Percentiles rank a stretch among this genome's conserved stretches.
These are phyloP conservation scores for Suhomyces terraborum DNA, from an alignment of 1,139 yeast species.

Conservation along the genomic window DNA sequence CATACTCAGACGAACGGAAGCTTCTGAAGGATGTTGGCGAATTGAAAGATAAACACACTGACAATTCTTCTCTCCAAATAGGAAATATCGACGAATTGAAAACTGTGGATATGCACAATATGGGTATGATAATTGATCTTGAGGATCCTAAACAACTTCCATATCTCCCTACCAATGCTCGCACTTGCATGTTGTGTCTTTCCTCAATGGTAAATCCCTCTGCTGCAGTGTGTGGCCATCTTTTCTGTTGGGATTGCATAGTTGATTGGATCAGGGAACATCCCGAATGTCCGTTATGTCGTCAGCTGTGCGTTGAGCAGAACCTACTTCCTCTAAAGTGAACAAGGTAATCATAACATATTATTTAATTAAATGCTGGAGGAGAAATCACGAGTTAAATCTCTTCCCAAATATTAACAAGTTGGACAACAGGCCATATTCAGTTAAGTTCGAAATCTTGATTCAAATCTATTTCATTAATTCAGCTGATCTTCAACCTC, in stretches of 20 bases:
- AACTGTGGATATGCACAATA: constrained; percentile 6
- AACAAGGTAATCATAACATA: constrained; percentile 9
- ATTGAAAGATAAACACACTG: constrained; percentile 14
- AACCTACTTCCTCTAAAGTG: constrained; percentile 67
- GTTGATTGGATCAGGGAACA: constrained; percentile 87
- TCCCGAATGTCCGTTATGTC: constrained; percentile 89
- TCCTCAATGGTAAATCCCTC: constrained; percentile 81
- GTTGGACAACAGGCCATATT: no score
- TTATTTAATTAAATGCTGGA: not conserved
- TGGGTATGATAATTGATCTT: constrained; percentile 43
- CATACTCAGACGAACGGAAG: constrained; percentile 25
- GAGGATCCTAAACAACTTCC: constrained; percentile 59
- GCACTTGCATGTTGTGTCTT: constrained; percentile 83
- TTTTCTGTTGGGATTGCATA: constrained; percentile 91
- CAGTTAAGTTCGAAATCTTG: no score
- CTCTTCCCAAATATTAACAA: no score
- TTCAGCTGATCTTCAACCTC: no score
- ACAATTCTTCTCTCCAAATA: constrained; percentile 1
- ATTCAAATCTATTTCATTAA: no score
- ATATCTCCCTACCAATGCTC: constrained; percentile 67
- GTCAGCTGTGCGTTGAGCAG: constrained; percentile 75
- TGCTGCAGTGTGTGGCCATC: constrained; percentile 87
- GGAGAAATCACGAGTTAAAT: no score
- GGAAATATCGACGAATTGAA: constrained; percentile 16
- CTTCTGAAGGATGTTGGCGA: constrained; percentile 4